Conservation (phyloP, 345 rosid species). For the Heritiera fomes region DNA sequence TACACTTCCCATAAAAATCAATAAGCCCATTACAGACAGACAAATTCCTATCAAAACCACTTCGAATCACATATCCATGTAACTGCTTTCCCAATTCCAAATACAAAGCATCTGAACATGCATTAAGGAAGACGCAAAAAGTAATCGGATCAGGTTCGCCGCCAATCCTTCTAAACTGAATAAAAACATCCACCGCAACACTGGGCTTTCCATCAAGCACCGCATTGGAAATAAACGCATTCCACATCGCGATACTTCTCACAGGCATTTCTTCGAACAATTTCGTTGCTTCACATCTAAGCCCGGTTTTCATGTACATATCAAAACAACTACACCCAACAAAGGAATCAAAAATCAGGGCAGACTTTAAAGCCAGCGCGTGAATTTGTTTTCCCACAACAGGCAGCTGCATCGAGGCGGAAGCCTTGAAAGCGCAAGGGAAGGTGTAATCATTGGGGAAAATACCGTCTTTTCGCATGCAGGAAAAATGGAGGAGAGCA, state of each 20-base stretch:
- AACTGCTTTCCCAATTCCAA: no score
- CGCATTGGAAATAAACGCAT: constrained; percentile 69
- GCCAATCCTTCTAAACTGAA: constrained; percentile 53
- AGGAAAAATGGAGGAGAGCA: constrained; percentile 48
- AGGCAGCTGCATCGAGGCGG: constrained; percentile 48
- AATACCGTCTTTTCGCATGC: constrained; percentile 58
- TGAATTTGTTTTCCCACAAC: constrained; percentile 59
- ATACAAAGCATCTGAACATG: constrained; percentile 38
- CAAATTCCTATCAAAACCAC: constrained; percentile 52
- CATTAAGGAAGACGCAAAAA: constrained; percentile 64
- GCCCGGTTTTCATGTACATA: constrained; percentile 64
- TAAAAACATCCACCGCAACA: constrained; percentile 52
- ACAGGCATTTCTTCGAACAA: constrained; percentile 85
- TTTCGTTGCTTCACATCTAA: constrained; percentile 51
- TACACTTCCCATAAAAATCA: constrained; percentile 85
- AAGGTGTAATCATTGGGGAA: constrained; percentile 77
- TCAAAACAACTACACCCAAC: constrained; percentile 84
- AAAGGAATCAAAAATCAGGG: constrained; percentile 52
- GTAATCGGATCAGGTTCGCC: constrained; percentile 72
- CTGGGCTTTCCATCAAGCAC: constrained; percentile 52
- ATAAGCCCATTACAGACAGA: constrained; percentile 71
- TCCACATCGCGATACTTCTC: constrained; percentile 65
- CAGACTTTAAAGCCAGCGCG: constrained; percentile 57
- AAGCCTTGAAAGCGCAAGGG: constrained; percentile 79
- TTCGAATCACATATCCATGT: constrained; percentile 14